These are phyloP conservation scores for Apiotrichum brassicae DNA, from an alignment of 1,284 basidiomycete genomes.

Conservation along the genomic window DNA sequence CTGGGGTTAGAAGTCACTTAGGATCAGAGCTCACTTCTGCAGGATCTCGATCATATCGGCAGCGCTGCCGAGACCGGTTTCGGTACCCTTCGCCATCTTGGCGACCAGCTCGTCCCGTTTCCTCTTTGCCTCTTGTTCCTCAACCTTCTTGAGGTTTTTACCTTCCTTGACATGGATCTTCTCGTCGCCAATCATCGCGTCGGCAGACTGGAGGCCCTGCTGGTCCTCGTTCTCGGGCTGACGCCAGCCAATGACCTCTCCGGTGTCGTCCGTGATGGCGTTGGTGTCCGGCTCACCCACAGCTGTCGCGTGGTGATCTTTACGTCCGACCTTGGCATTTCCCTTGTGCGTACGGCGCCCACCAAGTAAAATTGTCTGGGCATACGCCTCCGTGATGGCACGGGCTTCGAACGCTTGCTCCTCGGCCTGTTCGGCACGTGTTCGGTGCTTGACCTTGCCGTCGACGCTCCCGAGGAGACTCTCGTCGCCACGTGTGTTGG, in stretches of 20 bases:
- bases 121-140: constrained; percentile 37
- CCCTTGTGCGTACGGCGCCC: too few species aligned
- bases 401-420: constrained; percentile 49
- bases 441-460: constrained; percentile 40
- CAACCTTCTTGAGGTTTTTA: constrained; percentile 16
- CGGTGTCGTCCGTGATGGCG: constrained; percentile 8
- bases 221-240: too few species aligned
- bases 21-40: constrained; percentile 39
- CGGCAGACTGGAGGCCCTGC: too few species aligned
- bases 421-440: constrained; percentile 48
- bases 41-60: constrained; percentile 46
- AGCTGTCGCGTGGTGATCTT: constrained; percentile 18
- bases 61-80: constrained; percentile 42
- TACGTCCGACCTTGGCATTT: too few species aligned
- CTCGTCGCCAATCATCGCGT: constrained; percentile 23
- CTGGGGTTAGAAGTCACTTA: constrained; percentile 18
- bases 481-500: constrained; percentile 36
- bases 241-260: background rate
- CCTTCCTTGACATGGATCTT: constrained; percentile 35
- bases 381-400: constrained; percentile 43
- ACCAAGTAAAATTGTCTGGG: constrained; percentile 34
- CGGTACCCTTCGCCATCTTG: constrained; percentile 43
- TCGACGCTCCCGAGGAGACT: constrained; percentile 42
- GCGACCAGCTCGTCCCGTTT: constrained; percentile 46
- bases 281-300: constrained; percentile 14